These are phyloP conservation scores for Agastache rugosa DNA, from an alignment of 257 asterid species.

Conservation along the genomic window DNA sequence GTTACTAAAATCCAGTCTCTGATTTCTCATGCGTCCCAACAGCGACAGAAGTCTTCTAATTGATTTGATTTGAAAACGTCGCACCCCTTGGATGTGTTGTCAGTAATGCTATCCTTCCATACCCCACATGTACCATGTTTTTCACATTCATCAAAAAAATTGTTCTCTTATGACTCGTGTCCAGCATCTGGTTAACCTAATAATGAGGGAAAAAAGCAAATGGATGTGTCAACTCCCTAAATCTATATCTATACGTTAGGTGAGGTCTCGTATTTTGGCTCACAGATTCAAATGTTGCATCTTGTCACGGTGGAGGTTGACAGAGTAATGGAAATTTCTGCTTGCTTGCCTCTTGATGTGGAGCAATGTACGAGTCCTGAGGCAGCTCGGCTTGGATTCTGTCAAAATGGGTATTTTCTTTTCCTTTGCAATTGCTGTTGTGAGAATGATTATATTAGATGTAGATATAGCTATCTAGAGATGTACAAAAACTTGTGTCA, in stretches of 20 bases:
- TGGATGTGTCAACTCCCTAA: not conserved
- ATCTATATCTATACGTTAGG: not conserved
- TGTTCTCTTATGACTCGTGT: not conserved
- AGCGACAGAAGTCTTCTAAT: conserved; percentile 41
- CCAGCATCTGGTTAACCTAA: not conserved
- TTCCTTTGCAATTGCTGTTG: conserved; percentile 8
- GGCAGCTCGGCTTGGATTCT: not conserved
- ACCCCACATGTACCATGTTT: not conserved
- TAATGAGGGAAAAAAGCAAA: not conserved
- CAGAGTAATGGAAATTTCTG: not conserved
- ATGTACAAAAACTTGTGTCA: not conserved
- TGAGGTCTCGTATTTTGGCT: not conserved
- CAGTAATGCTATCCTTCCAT: not conserved
- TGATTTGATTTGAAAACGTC: conserved; percentile 32
- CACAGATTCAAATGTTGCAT: conserved; percentile 10
- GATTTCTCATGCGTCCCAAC: conserved; percentile 51
- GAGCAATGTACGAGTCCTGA: not conserved
- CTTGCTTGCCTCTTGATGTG: conserved; percentile 20
- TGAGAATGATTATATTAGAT: not conserved
- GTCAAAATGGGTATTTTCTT: not conserved
- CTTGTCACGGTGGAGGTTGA: not conserved
- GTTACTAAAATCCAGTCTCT: conserved; percentile 63
- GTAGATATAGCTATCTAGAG: not conserved
- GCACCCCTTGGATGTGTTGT: not conserved
- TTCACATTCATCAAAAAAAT: not conserved